Base-by-base conservation (phyloP, 805 yeast species). In the Candida railenensis region DNA sequence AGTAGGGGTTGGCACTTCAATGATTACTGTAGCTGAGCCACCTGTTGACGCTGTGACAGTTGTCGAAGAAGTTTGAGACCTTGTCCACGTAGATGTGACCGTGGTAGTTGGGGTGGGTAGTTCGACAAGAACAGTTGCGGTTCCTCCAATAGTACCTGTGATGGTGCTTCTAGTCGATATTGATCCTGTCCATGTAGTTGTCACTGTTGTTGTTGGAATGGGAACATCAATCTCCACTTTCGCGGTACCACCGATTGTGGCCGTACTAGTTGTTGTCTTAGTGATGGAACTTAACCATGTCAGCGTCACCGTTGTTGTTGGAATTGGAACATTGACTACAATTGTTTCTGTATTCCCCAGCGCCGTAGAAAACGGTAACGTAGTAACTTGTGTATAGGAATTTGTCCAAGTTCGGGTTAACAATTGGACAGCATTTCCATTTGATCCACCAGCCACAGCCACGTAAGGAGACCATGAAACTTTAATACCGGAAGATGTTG, bases 371-470 rank as follows among this genome's bases (percentile, higher is more conserved):
- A 44, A 53, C 3, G 61, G 51, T 11, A 53, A 43, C 8, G 66
- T 61, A 3, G 62, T 58, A 8, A 56, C 50, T 15, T 19, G 15
- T 9, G 61, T 56, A 2, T 51, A 42, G 1, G 59, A 14, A 3
- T 57, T 61, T 16, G 60, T 53, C 49, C 54, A 55, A 18, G 66
- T 56, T n/a, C 48, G 50, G 2, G 58, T 58, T 3, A 56, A 55
- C 9, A 51, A 33, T n/a, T 45, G 18, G 8, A 38, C 14, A 15
- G 19, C 43, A 30, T 30, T 30, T 30, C 43, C 43, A 20, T 40
- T 32, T 7, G 42, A 16, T 15, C 20, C 32, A 11, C 38, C n/a
- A 11, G 15, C 14, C 3, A 16, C n/a, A 19, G 28, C 18, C 12
- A 3, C n/a, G 18, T 25, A 30, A 2, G 20, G 7, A 15, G 34